A percentile compares a stretch with the other conserved stretches of the same genome.
Evolutionary conservation across 192 early-diverging fungal species (phyloP).

Genomic region (Backusella tarrabulga): DNA sequence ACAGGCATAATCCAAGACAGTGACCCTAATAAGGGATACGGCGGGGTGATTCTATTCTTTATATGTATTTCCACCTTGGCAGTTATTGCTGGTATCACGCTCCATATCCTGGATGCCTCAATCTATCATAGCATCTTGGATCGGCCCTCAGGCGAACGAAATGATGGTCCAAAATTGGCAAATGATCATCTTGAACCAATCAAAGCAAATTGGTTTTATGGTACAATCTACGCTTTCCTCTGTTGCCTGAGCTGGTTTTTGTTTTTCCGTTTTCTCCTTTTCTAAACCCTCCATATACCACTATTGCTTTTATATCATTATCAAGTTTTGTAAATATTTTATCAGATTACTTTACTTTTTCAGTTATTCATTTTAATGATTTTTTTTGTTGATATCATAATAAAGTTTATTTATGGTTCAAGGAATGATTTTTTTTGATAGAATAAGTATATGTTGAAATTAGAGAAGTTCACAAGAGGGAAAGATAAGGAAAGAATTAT

Average conservation of each 20-base stretch:
- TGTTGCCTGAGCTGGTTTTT: conserved; percentile 23
- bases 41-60: conserved; percentile 35
- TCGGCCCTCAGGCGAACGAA: conserved; percentile 4
- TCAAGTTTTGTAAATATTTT: neutral
- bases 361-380: neutral
- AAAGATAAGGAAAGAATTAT: neutral
- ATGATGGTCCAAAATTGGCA: conserved; percentile 11
- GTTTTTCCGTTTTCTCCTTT: conserved; percentile 25
- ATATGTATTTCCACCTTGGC: conserved; percentile 14
- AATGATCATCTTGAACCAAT: neutral
- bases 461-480: neutral
- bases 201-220: conserved; percentile 21
- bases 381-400: neutral
- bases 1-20: conserved; percentile 57
- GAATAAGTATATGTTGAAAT: no score
- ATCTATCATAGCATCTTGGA: conserved; percentile 30
- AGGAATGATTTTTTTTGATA: neutral
- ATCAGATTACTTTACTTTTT: neutral
- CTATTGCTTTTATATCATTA: neutral
- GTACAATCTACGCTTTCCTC: conserved; percentile 7
- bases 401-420: neutral
- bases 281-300: neutral
- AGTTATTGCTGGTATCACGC: conserved; percentile 13
- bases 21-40: conserved; percentile 32
- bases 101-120: conserved; percentile 21